Evolutionary conservation across 2,329 filamentous ascomycete genomes (phyloP), one percentile per base, ranked within the genome.

Genomic region (Fusarium kyushuense): DNA sequence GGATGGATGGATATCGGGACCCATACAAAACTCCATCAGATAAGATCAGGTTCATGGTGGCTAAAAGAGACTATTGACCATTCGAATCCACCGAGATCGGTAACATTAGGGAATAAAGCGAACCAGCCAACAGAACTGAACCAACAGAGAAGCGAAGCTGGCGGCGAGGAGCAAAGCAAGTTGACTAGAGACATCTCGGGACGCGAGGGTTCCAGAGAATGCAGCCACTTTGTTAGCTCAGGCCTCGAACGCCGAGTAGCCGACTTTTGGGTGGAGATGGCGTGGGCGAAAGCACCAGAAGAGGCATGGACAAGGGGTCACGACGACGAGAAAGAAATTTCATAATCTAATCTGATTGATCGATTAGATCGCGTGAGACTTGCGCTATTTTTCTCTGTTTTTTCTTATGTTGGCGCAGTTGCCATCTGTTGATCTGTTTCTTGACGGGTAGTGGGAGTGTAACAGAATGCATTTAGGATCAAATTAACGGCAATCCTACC

Each of bases 301-400:
- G 32, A 38, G 33, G 47, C 32, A 49, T 49, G 32, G 47, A 21
- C 43, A 25, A 54, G 45, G 23, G 38, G 36, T 21, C 23, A 32
- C 16, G 40, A 46, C 6, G 47, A 51, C 14, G 16, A 14, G n/a
- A 30, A 16, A 53, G 43, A 57, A 54, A 51, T 69, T 54, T 40
- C 51, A 69, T 71, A 67, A 71, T 71, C 69, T 71, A 71, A 71
- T 71, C 69, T 63, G 69, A 71, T 71, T 54, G 67, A 69, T 63
- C 56, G 67, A 69, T 69, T 64, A 69, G 67, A 67, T 69, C 65
- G 30, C 17, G 19, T 42, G 58, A 66, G 13, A 11, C 16, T 35
- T 52, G 27, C 35, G 45, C 43, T 33, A 41, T 42, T 33, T 32
- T 29, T 38, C 11, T 14, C n/a, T 21, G 12, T 4, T 38, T 21